Conservation (phyloP, 176 grass and related monocot genomes). For the Olyra latifolia region DNA sequence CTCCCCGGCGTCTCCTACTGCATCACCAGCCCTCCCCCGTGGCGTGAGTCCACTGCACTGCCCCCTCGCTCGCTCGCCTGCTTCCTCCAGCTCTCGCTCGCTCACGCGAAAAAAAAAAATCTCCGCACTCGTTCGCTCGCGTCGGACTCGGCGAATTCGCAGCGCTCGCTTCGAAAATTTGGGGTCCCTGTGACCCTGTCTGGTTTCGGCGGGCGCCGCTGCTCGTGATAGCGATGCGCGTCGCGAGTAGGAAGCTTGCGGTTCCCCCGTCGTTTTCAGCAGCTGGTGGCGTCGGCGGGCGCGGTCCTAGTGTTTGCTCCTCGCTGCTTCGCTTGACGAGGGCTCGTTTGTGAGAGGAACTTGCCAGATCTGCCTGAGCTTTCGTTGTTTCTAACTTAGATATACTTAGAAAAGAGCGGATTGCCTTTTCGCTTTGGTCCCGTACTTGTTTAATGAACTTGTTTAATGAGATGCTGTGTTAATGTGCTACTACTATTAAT, state of each 20-base stretch:
- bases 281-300: neutral
- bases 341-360: conserved; percentile 6
- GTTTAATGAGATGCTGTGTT: conserved; percentile 24
- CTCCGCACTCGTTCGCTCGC: neutral
- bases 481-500: neutral
- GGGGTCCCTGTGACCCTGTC: neutral
- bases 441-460: conserved; percentile 35
- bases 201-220: neutral
- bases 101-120: neutral
- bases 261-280: conserved; percentile 44
- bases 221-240: conserved; percentile 30
- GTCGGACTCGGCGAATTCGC: neutral
- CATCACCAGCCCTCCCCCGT: conserved; percentile 96
- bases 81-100: neutral
- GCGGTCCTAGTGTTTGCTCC: neutral
- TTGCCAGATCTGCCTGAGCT: conserved; percentile 50
- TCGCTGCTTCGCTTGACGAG: neutral
- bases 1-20: conserved; percentile 83
- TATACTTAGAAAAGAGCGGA: conserved; percentile 26
- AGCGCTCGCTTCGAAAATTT: conserved; percentile 3
- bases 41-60: conserved; percentile 59
- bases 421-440: conserved; percentile 35
- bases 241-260: neutral
- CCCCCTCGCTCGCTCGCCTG: neutral
- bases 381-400: conserved; percentile 23